Base-by-base conservation (phyloP, 169 alveolate species). In the Eimeria maxima region DNA sequence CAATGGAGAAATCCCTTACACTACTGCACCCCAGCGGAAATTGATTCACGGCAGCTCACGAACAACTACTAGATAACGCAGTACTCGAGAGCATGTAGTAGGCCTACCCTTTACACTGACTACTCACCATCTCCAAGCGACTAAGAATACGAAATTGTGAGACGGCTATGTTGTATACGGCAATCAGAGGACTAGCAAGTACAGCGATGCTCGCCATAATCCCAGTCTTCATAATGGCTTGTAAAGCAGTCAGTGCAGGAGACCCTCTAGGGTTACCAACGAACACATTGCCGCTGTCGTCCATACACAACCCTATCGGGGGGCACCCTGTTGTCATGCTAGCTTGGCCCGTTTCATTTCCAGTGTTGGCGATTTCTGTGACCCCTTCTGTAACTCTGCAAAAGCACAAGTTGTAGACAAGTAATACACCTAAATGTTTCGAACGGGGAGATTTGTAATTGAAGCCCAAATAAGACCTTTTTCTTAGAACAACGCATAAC, bases 301-400 rank as follows among this genome's bases (percentile, higher is more conserved):
- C 92, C n/a, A 65, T 45, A 63, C 96, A 92, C n/a, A 92, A n/a
- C 24, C 96, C 96, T 90, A 92, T 78, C 20, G 96, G 96, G 29
- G 96, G 96, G 13, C 96, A 92, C 60, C 86, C 86, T 22, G 90
- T 57, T 76, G 90, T 33, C 76, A 53, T 50, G 90, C 87, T 42
- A 22, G 90, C 81, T 84, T 84, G 92, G 14, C 92, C 92, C 18
- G 92, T 84, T 84, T 84, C 92, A 84, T 84, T 84, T 38, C 76
- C 92, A 60, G 76, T 53, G 92, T 10, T 53, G 78, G 76, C 74
- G 13, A 84, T 57, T 57, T 84, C 60, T 18, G 74, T 87, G 67
- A 87, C 94, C 29, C 83, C 94, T 24, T 87, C 83, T 29, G 94
- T 60, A 11, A 87, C 94, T 60, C 94, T 87, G 55, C 45, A 60